Conservation (phyloP, 1,284 basidiomycete species). For the Fomitopsis schrenkii region DNA sequence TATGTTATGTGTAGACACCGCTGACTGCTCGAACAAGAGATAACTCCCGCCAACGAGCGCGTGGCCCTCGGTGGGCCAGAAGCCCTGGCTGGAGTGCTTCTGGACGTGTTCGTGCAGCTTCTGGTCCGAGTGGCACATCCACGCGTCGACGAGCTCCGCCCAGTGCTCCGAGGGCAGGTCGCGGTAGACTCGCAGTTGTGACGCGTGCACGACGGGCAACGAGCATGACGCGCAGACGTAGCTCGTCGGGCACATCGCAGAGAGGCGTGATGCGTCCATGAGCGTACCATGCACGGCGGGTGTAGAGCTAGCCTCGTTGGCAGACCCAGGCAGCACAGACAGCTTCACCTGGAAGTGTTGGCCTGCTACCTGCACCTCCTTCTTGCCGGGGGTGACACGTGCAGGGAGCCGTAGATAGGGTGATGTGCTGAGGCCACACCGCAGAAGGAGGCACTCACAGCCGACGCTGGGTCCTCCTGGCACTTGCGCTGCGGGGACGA, state of each 20-base stretch:
- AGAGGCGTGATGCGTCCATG: conserved; percentile 68
- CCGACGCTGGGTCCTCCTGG: conserved; percentile 35
- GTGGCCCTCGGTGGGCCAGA: conserved; percentile 72
- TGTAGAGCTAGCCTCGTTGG: conserved; percentile 4
- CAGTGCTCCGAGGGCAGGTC: conserved; percentile 95
- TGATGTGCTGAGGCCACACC: conserved; percentile 52
- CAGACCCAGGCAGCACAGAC: conserved; percentile 10
- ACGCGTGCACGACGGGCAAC: conserved; percentile 58
- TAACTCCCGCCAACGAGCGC: conserved; percentile 86
- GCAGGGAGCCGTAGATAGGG: conserved; percentile 64
- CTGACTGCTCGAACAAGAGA: conserved; percentile 66
- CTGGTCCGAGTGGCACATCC: conserved; percentile 97
- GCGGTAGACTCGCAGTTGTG: conserved; percentile 52
- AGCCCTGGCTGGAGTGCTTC: conserved; percentile 62
- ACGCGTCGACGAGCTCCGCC: conserved; percentile 95
- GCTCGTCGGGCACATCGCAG: conserved; percentile 45
- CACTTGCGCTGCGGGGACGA: conserved; percentile 41
- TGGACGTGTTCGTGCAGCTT: conserved; percentile 68
- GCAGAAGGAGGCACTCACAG: conserved; percentile 52
- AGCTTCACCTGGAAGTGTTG: conserved; percentile 67
- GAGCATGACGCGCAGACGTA: conserved; percentile 77
- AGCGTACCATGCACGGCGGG: conserved; percentile 30
- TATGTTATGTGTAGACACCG: conserved; percentile 54
- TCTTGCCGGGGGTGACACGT: conserved; percentile 54
- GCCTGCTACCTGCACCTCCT: conserved; percentile 42